Percentiles rank a stretch among this genome's conserved stretches.
These are phyloP conservation scores for Pontederia paniculata DNA, from an alignment of 176 grass and related monocot species.

Conservation along the genomic window DNA sequence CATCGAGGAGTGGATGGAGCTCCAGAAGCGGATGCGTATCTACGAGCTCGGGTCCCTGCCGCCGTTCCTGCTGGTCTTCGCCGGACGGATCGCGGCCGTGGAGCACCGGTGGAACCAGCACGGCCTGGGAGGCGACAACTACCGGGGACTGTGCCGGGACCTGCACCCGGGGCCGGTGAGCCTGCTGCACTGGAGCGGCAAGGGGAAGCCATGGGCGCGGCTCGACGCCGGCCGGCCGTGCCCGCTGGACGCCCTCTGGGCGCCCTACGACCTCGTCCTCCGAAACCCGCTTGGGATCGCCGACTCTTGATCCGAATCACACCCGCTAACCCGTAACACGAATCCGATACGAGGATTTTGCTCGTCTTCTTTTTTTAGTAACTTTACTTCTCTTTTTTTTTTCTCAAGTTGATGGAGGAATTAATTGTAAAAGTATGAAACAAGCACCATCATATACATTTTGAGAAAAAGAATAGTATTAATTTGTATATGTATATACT, in stretches of 20 bases:
- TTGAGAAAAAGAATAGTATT: no score
- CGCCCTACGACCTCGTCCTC: slow-evolving; percentile 66
- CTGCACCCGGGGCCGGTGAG: slow-evolving; percentile 78
- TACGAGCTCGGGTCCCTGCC: slow-evolving; percentile 78
- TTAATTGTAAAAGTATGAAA: no score
- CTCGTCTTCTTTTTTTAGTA: no score
- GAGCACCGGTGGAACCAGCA: slow-evolving; percentile 96
- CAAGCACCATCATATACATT: no score
- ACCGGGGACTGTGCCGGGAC: slow-evolving; percentile 59
- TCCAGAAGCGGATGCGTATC: slow-evolving; percentile 75
- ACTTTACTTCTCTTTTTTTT: no score
- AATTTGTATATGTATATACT: no score
- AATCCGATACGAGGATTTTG: no score
- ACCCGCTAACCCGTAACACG: background rate
- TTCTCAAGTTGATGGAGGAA: no score
- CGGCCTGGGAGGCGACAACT: slow-evolving; percentile 80
- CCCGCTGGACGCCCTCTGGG: slow-evolving; percentile 75
- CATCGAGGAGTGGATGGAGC: slow-evolving; percentile 90
- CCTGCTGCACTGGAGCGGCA: slow-evolving; percentile 90
- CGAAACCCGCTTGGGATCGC: slow-evolving; percentile 18
- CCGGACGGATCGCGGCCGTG: slow-evolving; percentile 67
- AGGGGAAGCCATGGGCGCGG: slow-evolving; percentile 80
- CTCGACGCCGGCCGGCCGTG: slow-evolving; percentile 61
- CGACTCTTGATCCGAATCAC: slow-evolving; percentile 22
- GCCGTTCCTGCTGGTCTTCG: slow-evolving; percentile 81